Conservation (phyloP, 495 filamentous ascomycete species). For the Mytilinidion resinicola region DNA sequence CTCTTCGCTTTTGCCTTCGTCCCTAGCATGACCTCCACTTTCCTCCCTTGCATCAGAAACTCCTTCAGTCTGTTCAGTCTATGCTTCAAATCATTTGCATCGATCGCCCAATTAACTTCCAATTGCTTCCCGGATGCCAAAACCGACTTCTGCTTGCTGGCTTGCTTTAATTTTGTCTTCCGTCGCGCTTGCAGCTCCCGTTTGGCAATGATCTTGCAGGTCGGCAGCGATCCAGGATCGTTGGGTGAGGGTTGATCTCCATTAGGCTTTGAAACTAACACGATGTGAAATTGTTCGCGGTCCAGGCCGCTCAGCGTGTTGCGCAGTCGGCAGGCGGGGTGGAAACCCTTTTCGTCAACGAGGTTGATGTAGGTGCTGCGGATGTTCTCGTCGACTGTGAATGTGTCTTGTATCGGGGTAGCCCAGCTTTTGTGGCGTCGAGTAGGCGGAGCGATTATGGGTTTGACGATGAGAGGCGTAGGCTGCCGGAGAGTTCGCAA, state of each 20-base stretch:
- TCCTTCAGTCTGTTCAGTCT: conserved; percentile 27
- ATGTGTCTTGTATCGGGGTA: conserved; percentile 13
- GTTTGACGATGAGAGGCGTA: not conserved
- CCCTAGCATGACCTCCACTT: conserved; percentile 34
- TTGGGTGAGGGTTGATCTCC: conserved; percentile 2
- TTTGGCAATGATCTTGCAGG: conserved; percentile 63
- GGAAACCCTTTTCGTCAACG: conserved; percentile 48
- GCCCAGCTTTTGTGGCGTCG: conserved; percentile 7
- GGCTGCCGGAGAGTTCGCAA: too few relatives aligned
- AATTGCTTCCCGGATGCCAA: conserved; percentile 53
- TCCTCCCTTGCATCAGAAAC: conserved; percentile 35
- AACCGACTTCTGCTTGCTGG: conserved; percentile 23
- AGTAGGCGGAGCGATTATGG: conserved; percentile 6
- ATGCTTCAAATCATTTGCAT: conserved; percentile 35
- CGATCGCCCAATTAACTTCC: conserved; percentile 82
- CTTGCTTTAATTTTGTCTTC: conserved; percentile 33
- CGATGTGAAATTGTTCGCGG: conserved; percentile 46
- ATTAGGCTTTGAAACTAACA: conserved; percentile 46
- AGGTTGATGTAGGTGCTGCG: conserved; percentile 40
- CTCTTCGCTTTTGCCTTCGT: not conserved
- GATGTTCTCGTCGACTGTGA: conserved; percentile 29
- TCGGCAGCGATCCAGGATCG: conserved; percentile 35
- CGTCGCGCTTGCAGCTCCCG: conserved; percentile 35
- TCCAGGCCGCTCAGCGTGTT: conserved; percentile 47
- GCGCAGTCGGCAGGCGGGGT: conserved; percentile 38